Conservation (phyloP, 208 protist species). For the Trypanosoma theileri region DNA sequence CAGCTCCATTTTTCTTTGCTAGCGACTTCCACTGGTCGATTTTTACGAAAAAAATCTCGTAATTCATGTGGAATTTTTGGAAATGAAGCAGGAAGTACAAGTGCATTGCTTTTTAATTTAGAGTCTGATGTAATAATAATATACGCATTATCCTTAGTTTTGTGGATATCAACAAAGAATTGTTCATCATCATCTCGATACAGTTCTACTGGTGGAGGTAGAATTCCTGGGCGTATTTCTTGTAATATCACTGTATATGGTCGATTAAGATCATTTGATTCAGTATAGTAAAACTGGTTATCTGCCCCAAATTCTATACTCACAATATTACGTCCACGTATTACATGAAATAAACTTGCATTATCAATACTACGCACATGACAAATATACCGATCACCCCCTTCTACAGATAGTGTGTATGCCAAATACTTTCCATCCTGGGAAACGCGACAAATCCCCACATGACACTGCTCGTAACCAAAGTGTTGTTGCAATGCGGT, state of each 20-base stretch:
- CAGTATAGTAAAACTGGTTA: slow-evolving; percentile 89
- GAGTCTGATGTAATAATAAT: slow-evolving; percentile 88
- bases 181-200: slow-evolving; percentile 88
- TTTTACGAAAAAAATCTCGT: slow-evolving; percentile 66
- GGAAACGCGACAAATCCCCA: slow-evolving; percentile 88
- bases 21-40: slow-evolving; percentile 74
- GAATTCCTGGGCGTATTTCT: slow-evolving; percentile 84
- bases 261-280: slow-evolving; percentile 88
- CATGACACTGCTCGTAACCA: slow-evolving; percentile 83
- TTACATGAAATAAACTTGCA: slow-evolving; percentile 86
- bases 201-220: slow-evolving; percentile 77
- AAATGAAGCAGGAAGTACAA: slow-evolving; percentile 82
- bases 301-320: slow-evolving; percentile 89
- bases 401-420: slow-evolving; percentile 89
- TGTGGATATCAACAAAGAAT: slow-evolving; percentile 89
- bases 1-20: slow-evolving; percentile 82
- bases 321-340: slow-evolving; percentile 89
- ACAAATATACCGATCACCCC: slow-evolving; percentile 89
- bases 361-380: slow-evolving; percentile 90
- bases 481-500: slow-evolving; percentile 83
- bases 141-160: slow-evolving; percentile 86
- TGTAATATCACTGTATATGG: slow-evolving; percentile 89
- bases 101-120: slow-evolving; percentile 73
- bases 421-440: slow-evolving; percentile 86
- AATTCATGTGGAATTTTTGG: slow-evolving; percentile 72